Evolutionary conservation across 2,329 filamentous ascomycete species (phyloP), one percentile per base, ranked within the genome.

Genomic region (Nemania serpens): DNA sequence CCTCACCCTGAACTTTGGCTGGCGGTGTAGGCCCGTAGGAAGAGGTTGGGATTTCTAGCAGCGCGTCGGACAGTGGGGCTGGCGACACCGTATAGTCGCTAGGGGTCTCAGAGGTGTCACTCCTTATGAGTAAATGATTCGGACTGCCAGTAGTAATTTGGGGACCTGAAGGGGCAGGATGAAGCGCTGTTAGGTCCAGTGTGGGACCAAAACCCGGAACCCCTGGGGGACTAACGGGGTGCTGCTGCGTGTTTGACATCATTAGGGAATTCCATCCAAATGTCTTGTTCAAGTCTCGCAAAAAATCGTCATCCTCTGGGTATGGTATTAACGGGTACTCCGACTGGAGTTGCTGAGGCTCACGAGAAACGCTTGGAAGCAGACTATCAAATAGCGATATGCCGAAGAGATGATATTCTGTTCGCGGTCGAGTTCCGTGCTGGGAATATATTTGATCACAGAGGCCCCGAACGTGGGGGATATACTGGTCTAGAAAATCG

Each of bases 381-480:
- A 82, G 63, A n/a, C 64, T 69, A 45, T 78, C 73, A 9, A 83
- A 70, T 29, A 84, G 66, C 9, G 74, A 67, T 41, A 81, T 72
- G 42, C 76, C 77, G 25, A 78, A 69, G 1, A 64, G 63, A 58
- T 84, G 76, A 61, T 83, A 84, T 11, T 65, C 70, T 10, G 68
- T 62, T 25, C 83, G 78, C 22, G 74, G 64, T 5, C 71, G 71
- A 18, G 64, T 64, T 5, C 69, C 71, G 20, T 75, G 71, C 45
- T 73, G 64, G 17, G 66, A 55, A 66, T 84, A 84, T 4, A 84
- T 70, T 7, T 67, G 69, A 52, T 82, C 75, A 61, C 80, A 81
- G 5, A 80, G 73, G 2, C 64, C 60, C 55, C 80, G 75, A 10
- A 81, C 76, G 41, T 71, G 61, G 1, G 76, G 75, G 2, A 78